Percentiles rank a stretch among this genome's conserved stretches.
Conservation (phyloP, 1,284 basidiomycete genomes). For the Papiliotrema laurentii region DNA sequence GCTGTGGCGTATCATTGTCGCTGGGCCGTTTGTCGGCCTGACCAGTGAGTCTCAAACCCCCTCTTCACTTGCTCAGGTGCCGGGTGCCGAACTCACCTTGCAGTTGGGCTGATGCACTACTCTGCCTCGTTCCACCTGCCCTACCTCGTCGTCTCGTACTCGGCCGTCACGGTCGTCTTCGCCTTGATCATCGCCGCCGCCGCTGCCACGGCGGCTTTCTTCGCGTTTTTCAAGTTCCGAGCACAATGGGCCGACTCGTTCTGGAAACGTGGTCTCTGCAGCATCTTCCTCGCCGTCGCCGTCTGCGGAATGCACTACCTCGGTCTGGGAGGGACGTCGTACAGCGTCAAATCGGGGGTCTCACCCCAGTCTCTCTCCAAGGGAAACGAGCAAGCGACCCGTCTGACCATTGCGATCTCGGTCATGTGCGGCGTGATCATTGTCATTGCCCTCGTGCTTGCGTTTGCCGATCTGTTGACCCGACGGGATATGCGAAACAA, state of each 20-base stretch:
- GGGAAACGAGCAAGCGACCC: conserved; percentile 34
- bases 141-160: conserved; percentile 33
- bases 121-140: conserved; percentile 50
- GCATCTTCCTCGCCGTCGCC: conserved; percentile 48
- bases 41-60: conserved; percentile 56
- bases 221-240: conserved; percentile 51
- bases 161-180: conserved; percentile 47
- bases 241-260: conserved; percentile 53
- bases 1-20: conserved; percentile 46
- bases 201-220: conserved; percentile 50
- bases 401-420: conserved; percentile 48
- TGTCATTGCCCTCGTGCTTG: conserved; percentile 47
- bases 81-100: too few relatives aligned
- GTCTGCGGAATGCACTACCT: conserved; percentile 55
- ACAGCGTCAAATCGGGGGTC: conserved; percentile 36
- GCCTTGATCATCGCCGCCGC: conserved; percentile 51
- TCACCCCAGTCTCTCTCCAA: conserved; percentile 17
- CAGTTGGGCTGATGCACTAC: conserved; percentile 51
- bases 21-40: conserved; percentile 71
- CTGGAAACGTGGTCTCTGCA: conserved; percentile 50
- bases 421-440: conserved; percentile 53
- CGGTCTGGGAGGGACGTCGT: conserved; percentile 50
- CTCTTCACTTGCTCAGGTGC: conserved; percentile 16
- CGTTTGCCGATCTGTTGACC: conserved; percentile 45
- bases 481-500: conserved; percentile 45